Conservation (phyloP, 352 stramenopile species). For the Globisporangium splendens region DNA sequence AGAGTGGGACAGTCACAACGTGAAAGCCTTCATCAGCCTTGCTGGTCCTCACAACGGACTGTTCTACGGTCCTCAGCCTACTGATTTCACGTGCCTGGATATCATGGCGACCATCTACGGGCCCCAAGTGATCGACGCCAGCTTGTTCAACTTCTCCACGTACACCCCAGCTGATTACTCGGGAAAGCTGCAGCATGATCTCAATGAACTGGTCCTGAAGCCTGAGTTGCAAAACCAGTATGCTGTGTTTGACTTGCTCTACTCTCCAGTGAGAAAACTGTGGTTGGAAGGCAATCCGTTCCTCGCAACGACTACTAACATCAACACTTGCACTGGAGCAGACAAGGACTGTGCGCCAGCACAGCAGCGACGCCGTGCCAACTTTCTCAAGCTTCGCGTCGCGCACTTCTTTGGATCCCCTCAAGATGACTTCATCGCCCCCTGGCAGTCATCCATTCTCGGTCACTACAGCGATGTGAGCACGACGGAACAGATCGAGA, state of each 20-base stretch:
- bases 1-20: slow-evolving; percentile 28
- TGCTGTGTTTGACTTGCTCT: slow-evolving; percentile 19
- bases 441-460: slow-evolving; percentile 24
- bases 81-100: slow-evolving; percentile 13
- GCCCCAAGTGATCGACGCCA: slow-evolving; percentile 8
- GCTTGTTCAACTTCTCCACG: slow-evolving; percentile 18
- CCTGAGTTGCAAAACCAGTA: too few species aligned
- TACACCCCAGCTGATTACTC: slow-evolving; percentile 16
- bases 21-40: slow-evolving; percentile 20
- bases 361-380: slow-evolving; percentile 16
- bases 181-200: slow-evolving; percentile 25
- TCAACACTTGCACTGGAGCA: not conserved
- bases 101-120: slow-evolving; percentile 17
- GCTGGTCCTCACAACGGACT: slow-evolving; percentile 26
- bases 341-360: not conserved
- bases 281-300: slow-evolving; percentile 13
- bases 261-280: not conserved
- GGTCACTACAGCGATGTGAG: slow-evolving; percentile 19
- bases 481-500: slow-evolving; percentile 20
- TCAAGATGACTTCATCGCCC: slow-evolving; percentile 22
- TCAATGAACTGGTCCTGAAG: too few species aligned
- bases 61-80: slow-evolving; percentile 28
- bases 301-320: slow-evolving; percentile 16
- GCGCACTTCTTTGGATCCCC: slow-evolving; percentile 30
- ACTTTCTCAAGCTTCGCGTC: slow-evolving; percentile 18